A percentile compares a stretch with the other conserved stretches of the same genome.
Evolutionary conservation across 768 basidiomycete genomes (phyloP).

Genomic region (Pluteus cervinus): DNA sequence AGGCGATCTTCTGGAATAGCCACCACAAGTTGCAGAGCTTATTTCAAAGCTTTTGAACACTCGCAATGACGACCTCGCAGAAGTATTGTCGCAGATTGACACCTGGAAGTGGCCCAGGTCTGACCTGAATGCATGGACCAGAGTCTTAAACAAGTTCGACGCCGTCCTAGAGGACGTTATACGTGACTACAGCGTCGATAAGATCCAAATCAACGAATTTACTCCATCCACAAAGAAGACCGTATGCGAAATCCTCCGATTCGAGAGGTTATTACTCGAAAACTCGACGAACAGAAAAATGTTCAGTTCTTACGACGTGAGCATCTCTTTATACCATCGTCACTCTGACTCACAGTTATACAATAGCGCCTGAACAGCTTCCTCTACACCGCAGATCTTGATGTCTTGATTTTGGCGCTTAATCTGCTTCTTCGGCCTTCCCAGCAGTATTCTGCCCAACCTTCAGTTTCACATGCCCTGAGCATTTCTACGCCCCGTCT

Average conservation of each 20-base stretch:
- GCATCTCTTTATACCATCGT: slow-evolving; percentile 24
- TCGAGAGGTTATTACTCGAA: slow-evolving; percentile 87
- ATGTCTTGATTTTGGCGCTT: slow-evolving; percentile 77
- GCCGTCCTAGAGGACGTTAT: slow-evolving; percentile 78
- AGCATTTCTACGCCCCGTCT: slow-evolving; percentile 78
- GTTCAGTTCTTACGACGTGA: slow-evolving; percentile 93
- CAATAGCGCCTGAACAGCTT: slow-evolving; percentile 83
- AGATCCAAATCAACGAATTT: slow-evolving; percentile 77
- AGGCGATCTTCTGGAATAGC: slow-evolving; percentile 36
- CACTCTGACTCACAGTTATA: slow-evolving; percentile 7
- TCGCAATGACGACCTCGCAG: slow-evolving; percentile 63
- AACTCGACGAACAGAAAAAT: slow-evolving; percentile 98
- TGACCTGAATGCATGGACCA: slow-evolving; percentile 95
- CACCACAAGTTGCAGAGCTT: slow-evolving; percentile 75
- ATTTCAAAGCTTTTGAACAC: slow-evolving; percentile 65
- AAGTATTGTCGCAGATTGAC: slow-evolving; percentile 63
- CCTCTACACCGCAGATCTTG: slow-evolving; percentile 82
- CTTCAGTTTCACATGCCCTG: slow-evolving; percentile 77
- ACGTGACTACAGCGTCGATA: slow-evolving; percentile 79
- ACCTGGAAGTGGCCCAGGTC: slow-evolving; percentile 94
- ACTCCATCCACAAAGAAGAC: slow-evolving; percentile 67
- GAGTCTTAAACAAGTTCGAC: slow-evolving; percentile 95
- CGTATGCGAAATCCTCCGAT: slow-evolving; percentile 78
- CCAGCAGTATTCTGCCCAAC: slow-evolving; percentile 90
- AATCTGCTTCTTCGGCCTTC: slow-evolving; percentile 87